Base-by-base conservation (phyloP, 192 early-diverging fungal genomes). In the Mycoemilia scoparia region DNA sequence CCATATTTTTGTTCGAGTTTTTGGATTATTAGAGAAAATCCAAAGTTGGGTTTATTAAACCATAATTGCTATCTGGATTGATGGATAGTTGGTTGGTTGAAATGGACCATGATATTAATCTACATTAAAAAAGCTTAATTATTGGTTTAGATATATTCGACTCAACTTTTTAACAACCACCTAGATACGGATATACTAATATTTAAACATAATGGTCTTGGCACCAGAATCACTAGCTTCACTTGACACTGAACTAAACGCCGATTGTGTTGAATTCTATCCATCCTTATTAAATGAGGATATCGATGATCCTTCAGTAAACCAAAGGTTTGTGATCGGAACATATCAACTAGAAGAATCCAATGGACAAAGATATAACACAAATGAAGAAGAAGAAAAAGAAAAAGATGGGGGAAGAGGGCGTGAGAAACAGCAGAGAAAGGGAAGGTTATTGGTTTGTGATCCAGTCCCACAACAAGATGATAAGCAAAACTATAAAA, bases 221-320 rank as follows among this genome's bases (percentile, higher is more conserved):
- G n/a, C 20, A 3, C 49, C 48, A 0, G 4, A 16, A 29, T 51
- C 59, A 9, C 48, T 77, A 10, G 51, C 45, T 8, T 70, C 69
- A 7, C 54, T 73, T 41, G 74, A 76, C 36, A 69, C 74, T 6
- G 58, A 64, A 11, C 77, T 73, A 41, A 74, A 74, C 34, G 70
- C 80, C 2, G 80, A 80, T 54, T 71, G 72, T 5, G 50, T 73
- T 0, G 77, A 83, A 65, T 83, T 80, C 36, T 72, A 54, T 43
- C 77, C 77, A 1, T 71, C 27, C 9, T 10, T n/a, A n/a, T n/a
- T n/a, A n/a, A n/a, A n/a, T n/a, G n/a, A n/a, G n/a, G n/a, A n/a
- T n/a, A n/a, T 68, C 17, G 31, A 34, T 11, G 49, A 50, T 13
- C 34, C 58, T 33, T 23, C 34, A n/a, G n/a, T n/a, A n/a, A n/a